Evolutionary conservation across 495 filamentous ascomycete species (phyloP).

Genomic region (Aspergillus homomorphus): DNA sequence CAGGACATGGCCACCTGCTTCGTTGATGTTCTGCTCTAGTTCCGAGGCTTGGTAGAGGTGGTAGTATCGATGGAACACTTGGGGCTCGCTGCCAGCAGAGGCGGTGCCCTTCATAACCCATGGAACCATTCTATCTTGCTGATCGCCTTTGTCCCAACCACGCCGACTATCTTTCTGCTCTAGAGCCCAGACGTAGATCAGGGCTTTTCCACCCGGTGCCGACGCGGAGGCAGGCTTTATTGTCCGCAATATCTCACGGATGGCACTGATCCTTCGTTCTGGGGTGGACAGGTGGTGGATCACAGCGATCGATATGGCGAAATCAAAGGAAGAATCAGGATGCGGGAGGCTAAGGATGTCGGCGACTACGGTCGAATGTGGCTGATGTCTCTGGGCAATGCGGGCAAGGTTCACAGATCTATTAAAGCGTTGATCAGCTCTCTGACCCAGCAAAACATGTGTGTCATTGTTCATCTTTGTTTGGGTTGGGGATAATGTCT

Average conservation of each 20-base stretch:
- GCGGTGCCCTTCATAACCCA: constrained; percentile 68
- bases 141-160: constrained; percentile 84
- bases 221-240: constrained; percentile 45
- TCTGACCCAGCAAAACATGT: constrained; percentile 4
- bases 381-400: constrained; percentile 66
- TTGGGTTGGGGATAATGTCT: background rate
- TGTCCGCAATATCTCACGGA: constrained; percentile 67
- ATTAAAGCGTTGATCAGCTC: constrained; percentile 21
- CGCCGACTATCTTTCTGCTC: constrained; percentile 87
- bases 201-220: constrained; percentile 55
- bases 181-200: constrained; percentile 96
- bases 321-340: constrained; percentile 70
- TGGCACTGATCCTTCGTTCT: constrained; percentile 67
- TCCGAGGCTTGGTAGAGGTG: constrained; percentile 88
- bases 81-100: constrained; percentile 22
- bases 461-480: background rate
- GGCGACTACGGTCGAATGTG: constrained; percentile 63
- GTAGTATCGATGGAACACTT: constrained; percentile 82
- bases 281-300: constrained; percentile 91
- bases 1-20: constrained; percentile 72
- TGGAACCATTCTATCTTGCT: constrained; percentile 93
- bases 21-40: constrained; percentile 72
- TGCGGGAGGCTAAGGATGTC: constrained; percentile 71
- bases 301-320: constrained; percentile 92
- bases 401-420: constrained; percentile 69